These are phyloP conservation scores for Filobasidium floriforme DNA, from an alignment of 768 basidiomycete species.

Conservation along the genomic window DNA sequence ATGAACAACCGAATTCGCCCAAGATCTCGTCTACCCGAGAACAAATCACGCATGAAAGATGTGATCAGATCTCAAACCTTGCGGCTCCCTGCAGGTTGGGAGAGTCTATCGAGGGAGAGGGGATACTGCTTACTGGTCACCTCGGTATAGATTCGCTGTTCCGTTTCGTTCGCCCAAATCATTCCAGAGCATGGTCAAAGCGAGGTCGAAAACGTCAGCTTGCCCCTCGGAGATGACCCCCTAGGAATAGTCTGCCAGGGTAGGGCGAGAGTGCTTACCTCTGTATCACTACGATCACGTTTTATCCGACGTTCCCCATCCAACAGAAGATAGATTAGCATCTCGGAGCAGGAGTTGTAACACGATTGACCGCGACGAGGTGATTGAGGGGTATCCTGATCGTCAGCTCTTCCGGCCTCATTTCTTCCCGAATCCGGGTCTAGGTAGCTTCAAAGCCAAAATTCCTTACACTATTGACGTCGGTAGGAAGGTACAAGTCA, in stretches of 20 bases:
- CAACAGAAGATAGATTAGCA: too few relatives aligned
- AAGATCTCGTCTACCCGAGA: constrained; percentile 35
- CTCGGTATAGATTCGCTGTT: constrained; percentile 40
- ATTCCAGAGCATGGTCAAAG: neutral
- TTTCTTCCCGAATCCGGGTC: too few relatives aligned
- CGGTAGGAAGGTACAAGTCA: too few relatives aligned
- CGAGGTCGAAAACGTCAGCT: neutral
- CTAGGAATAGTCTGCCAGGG: too few relatives aligned
- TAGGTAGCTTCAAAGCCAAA: too few relatives aligned
- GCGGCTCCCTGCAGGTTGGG: neutral
- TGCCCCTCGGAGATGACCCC: too few relatives aligned
- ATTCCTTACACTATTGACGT: too few relatives aligned
- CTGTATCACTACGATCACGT: constrained; percentile 30
- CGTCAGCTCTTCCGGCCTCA: too few relatives aligned
- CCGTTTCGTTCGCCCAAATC: neutral
- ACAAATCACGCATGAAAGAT: neutral
- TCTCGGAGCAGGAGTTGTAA: too few relatives aligned
- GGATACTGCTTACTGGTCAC: constrained; percentile 34
- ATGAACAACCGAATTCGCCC: constrained; percentile 34
- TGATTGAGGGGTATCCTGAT: too few relatives aligned
- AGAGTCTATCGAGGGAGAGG: constrained; percentile 5
- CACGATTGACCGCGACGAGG: too few relatives aligned
- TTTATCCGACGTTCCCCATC: too few relatives aligned
- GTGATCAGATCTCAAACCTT: neutral
- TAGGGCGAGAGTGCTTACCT: constrained; percentile 32